phyloP scores from a whole-genome alignment of 495 filamentous ascomycete species.

The Aspergillus bridgeri region DNA sequence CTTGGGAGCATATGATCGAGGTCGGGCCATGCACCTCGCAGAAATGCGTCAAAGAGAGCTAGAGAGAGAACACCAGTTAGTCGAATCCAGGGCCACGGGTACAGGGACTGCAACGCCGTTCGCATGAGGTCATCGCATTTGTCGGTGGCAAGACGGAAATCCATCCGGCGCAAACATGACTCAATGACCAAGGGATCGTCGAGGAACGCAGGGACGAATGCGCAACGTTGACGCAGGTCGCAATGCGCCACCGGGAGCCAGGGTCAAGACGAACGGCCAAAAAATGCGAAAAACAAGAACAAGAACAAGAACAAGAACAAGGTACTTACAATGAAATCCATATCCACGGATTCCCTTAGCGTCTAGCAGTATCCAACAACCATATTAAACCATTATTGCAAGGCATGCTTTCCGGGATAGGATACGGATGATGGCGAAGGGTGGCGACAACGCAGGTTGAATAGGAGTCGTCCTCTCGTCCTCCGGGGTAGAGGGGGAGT shows the following conservation, averaged over 20 bases:
- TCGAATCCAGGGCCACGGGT: neutral
- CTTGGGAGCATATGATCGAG: constrained; percentile 91
- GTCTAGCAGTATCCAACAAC: constrained; percentile 25
- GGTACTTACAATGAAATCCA: constrained; percentile 49
- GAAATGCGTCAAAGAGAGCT: constrained; percentile 95
- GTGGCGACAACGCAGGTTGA: constrained; percentile 20
- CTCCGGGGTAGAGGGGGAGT: too few species aligned
- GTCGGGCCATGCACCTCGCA: constrained; percentile 95
- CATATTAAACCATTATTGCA: constrained; percentile 35
- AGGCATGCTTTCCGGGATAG: constrained; percentile 33
- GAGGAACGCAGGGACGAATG: neutral
- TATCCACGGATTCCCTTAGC: constrained; percentile 34
- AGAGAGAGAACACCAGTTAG: neutral
- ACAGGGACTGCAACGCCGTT: neutral
- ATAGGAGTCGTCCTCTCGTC: too few species aligned
- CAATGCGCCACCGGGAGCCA: neutral
- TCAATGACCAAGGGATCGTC: neutral
- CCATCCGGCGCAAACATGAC: neutral
- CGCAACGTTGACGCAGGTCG: neutral
- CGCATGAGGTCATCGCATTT: neutral
- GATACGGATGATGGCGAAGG: constrained; percentile 2
- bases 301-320: neutral
- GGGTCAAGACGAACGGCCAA: neutral
- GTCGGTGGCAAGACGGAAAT: neutral
- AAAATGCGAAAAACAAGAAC: neutral